Evolutionary conservation across 345 rosid genomes (phyloP), one percentile per base, ranked within the genome.

Genomic region (Euclidium syriacum): DNA sequence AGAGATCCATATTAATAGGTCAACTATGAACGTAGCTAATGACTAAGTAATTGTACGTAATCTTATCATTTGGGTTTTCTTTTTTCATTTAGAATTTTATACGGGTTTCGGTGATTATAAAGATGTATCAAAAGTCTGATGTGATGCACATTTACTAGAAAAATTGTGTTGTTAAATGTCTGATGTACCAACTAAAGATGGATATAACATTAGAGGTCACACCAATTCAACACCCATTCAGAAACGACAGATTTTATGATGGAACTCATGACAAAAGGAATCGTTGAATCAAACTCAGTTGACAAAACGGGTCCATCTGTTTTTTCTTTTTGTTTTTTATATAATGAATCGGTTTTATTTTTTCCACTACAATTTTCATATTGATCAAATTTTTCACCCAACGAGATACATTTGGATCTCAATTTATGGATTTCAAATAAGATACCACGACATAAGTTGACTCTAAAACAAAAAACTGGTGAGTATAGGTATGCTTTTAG

Each of bases 201-300:
- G 59, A 68, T 23, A 58, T 32, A 68, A 68, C 59, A 58, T 40
- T 11, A 40, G 33, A 60, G 53, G 66, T 43, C 60, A 58, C 52
- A 58, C 52, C 12, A 33, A 29, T 48, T 51, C 53, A 16, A 58
- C 36, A 59, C 44, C 60, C 10, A 41, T 33, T 49, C n/a, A 26
- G 12, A 23, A 51, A 27, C 14, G 60, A 50, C 65, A 30, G 11
- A 50, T 23, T 8, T 50, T 29, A 58, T 49, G 32, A 34, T 55
- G 65, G 15, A 20, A 57, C 38, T 58, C 46, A 25, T 33, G 22
- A 36, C 29, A 34, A 24, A 15, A 55, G 47, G 46, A 44, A 54
- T 55, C 35, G 30, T 44, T 44, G 36, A 24, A 54, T 40, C 43
- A 20, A 52, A 30, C 43, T 18, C 30, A 33, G n/a, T 36, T 38